Percentiles rank a stretch among this genome's conserved stretches.
Conservation (phyloP, 2,329 filamentous ascomycete genomes). For the Thermoascus crustaceus region DNA sequence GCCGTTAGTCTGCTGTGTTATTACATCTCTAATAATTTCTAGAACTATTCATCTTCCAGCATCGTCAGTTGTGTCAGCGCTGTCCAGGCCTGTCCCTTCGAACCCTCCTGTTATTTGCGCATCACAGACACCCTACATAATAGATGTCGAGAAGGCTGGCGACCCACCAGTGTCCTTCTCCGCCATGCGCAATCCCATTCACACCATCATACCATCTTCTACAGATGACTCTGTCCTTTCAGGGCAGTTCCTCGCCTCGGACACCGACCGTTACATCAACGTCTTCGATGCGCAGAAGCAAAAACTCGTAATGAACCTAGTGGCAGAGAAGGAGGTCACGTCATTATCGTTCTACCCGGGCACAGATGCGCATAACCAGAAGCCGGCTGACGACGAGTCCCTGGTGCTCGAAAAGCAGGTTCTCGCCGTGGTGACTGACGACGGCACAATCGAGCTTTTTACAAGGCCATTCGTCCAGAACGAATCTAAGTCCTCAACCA, state of each 20-base stretch:
- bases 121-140: conserved; percentile 41
- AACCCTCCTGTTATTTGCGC: conserved; percentile 42
- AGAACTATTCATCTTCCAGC: conserved; percentile 39
- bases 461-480: conserved; percentile 38
- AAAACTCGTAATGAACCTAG: conserved; percentile 40
- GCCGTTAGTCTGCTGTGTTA: conserved; percentile 3
- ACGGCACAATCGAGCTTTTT: conserved; percentile 44
- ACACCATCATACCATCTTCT: conserved; percentile 38
- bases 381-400: conserved; percentile 8
- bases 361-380: conserved; percentile 9
- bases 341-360: conserved; percentile 28
- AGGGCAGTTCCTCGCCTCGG: conserved; percentile 40
- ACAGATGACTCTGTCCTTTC: conserved; percentile 21
- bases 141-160: conserved; percentile 34
- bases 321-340: conserved; percentile 40
- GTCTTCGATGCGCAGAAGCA: conserved; percentile 38
- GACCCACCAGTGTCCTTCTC: conserved; percentile 36
- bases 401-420: conserved; percentile 29
- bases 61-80: conserved; percentile 29
- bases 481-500: conserved; percentile 24
- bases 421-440: conserved; percentile 39
- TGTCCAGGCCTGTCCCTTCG: conserved; percentile 34
- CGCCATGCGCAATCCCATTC: conserved; percentile 43
- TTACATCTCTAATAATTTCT: conserved; percentile 6
- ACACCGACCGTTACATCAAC: conserved; percentile 44